phyloP scores from a whole-genome alignment of 352 stramenopile species.

The Stramenopiles sp. region DNA sequence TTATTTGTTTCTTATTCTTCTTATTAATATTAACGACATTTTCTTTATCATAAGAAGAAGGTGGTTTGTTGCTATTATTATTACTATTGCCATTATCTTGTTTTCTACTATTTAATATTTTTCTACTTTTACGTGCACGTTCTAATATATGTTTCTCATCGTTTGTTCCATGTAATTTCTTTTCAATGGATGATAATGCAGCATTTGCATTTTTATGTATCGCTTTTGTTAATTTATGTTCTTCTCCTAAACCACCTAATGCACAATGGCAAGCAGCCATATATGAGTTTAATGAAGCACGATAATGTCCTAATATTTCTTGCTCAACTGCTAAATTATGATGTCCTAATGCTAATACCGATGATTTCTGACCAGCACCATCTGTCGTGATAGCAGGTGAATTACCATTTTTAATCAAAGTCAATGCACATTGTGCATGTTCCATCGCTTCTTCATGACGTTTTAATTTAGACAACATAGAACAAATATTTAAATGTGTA shows the following conservation, averaged over 20 bases:
- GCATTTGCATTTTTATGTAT: conserved; percentile 63
- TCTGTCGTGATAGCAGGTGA: conserved; percentile 21
- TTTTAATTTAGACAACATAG: conserved; percentile 67
- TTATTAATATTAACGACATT: too few species aligned
- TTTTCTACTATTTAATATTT: too few species aligned
- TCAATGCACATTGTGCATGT: conserved; percentile 68
- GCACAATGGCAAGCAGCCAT: conserved; percentile 67
- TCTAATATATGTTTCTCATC: not conserved
- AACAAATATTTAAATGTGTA: conserved; percentile 81
- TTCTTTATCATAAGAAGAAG: too few species aligned
- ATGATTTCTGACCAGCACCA: conserved; percentile 20
- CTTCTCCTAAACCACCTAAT: conserved; percentile 47
- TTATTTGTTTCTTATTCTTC: too few species aligned
- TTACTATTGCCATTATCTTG: too few species aligned
- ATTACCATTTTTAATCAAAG: conserved; percentile 73
- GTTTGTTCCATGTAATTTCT: conserved; percentile 13
- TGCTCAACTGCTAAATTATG: conserved; percentile 84
- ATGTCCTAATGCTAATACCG: conserved; percentile 75
- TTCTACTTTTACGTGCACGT: too few species aligned
- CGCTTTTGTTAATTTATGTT: conserved; percentile 68
- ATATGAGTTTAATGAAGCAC: conserved; percentile 66
- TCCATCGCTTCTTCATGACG: conserved; percentile 64
- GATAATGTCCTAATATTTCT: conserved; percentile 75
- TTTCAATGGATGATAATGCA: conserved; percentile 37
- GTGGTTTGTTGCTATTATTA: too few species aligned